phyloP scores from a whole-genome alignment of 352 stramenopile species.

The Phytophthora fragariaefolia region DNA sequence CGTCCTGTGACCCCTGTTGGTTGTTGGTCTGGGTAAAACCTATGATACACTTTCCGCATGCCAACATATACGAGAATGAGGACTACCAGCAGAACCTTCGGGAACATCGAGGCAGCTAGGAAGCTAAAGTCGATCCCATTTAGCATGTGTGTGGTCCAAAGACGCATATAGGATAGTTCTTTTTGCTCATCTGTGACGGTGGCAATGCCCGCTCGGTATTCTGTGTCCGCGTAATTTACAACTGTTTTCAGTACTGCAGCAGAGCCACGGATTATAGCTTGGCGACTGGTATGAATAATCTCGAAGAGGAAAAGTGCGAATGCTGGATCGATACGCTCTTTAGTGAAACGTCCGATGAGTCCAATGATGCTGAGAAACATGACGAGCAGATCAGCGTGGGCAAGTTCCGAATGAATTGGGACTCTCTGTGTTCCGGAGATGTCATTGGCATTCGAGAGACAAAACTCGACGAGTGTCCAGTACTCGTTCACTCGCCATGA shows the following conservation, averaged over 20 bases:
- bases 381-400: slow-evolving; percentile 42
- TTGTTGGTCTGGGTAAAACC: slow-evolving; percentile 20
- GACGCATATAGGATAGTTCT: slow-evolving; percentile 20
- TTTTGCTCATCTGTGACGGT: slow-evolving; percentile 22
- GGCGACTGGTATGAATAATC: slow-evolving; percentile 25
- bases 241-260: slow-evolving; percentile 4
- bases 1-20: slow-evolving; percentile 6
- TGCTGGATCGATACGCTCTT: slow-evolving; percentile 42
- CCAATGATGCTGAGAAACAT: slow-evolving; percentile 41
- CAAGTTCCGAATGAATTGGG: slow-evolving; percentile 32
- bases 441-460: slow-evolving; percentile 14
- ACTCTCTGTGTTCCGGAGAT: slow-evolving; percentile 19
- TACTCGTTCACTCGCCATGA: slow-evolving; percentile 45
- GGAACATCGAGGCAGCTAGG: slow-evolving; percentile 18
- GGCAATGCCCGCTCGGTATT: slow-evolving; percentile 30
- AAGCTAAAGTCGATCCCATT: slow-evolving; percentile 31
- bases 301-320: slow-evolving; percentile 40
- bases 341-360: slow-evolving; percentile 30
- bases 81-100: slow-evolving; percentile 20
- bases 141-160: slow-evolving; percentile 36
- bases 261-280: slow-evolving; percentile 1
- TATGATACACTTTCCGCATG: slow-evolving; percentile 28
- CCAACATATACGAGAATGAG: slow-evolving; percentile 25
- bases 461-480: slow-evolving; percentile 42
- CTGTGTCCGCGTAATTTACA: slow-evolving; percentile 5